Evolutionary conservation across 192 early-diverging fungal genomes (phyloP), one percentile per base, ranked within the genome.

Genomic region (Mortierella claussenii): DNA sequence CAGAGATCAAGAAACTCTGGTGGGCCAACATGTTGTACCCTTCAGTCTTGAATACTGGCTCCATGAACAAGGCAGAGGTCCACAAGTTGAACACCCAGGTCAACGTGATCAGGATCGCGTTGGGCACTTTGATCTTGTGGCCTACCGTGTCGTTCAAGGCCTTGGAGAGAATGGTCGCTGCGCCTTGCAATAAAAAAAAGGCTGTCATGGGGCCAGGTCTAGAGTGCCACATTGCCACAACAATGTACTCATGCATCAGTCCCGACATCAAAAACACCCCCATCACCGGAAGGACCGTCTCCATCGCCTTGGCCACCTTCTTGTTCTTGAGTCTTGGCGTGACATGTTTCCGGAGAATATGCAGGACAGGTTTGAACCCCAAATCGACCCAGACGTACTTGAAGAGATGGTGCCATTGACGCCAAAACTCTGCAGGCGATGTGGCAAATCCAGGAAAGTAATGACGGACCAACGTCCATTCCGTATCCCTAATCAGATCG

Each of bases 261-360:
- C 73, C 73, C 9, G 73, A 76, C 73, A 76, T 76, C 52, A 76
- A 45, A 24, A 76, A 76, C 31, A 76, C 73, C 13, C 64, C 73
- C 64, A 76, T 61, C 26, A 76, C 61, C 7, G 73, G 73, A 13
- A 76, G 15, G n/a, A 57, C 53, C 47, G 43, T 12, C 44, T 76
- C 73, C 13, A 55, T 23, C 2, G 32, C 45, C n/a, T 48, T 23
- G 7, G 51, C 51, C 32, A 67, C 3, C 37, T 55, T 37, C 1
- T 49, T 31, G 43, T 67, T 61, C 21, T 20, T 30, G 13, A 46
- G 7, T 28, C 32, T 53, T 15, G 33, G 33, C 11, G 64, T 56
- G 15, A 76, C 37, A 43, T 76, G n/a, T 56, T 76, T 76, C 43
- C 21, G 49, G 26, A 76, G 32, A n/a, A 76, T 4, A 23, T 76